phyloP scores from a whole-genome alignment of 768 basidiomycete genomes.

The Podaxis mareebaensis region DNA sequence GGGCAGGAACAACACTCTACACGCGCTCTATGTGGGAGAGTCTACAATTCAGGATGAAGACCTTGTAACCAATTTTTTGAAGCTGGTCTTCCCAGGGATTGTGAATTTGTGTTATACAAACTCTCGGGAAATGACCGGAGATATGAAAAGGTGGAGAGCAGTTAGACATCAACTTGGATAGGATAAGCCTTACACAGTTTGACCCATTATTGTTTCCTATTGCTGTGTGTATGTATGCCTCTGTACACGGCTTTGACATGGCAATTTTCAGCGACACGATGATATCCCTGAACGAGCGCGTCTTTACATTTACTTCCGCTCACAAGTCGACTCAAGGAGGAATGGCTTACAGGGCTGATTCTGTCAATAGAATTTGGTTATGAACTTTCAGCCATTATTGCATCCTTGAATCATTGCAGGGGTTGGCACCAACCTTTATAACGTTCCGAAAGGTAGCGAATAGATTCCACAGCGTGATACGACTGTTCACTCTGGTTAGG shows the following conservation, averaged over 20 bases:
- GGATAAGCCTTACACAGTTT: background rate
- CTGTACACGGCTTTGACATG: background rate
- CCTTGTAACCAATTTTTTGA: background rate
- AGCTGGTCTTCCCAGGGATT: background rate
- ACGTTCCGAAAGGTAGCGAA: too few relatives aligned
- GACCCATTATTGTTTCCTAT: background rate
- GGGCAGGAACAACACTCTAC: background rate
- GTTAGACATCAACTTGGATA: background rate
- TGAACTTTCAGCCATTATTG: too few relatives aligned
- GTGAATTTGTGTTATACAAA: background rate
- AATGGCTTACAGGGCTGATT: too few relatives aligned
- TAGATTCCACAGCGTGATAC: too few relatives aligned
- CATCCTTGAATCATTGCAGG: too few relatives aligned
- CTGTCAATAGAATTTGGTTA: too few relatives aligned
- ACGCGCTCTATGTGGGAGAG: slow-evolving; percentile 1
- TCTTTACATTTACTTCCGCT: too few relatives aligned
- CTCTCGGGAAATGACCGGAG: background rate
- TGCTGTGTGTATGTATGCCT: background rate
- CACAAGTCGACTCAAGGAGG: too few relatives aligned
- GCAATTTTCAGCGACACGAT: too few relatives aligned
- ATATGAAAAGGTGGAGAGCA: slow-evolving; percentile 5
- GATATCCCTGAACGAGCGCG: too few relatives aligned
- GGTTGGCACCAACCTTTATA: too few relatives aligned
- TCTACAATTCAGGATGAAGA: slow-evolving; percentile 1
- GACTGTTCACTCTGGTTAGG: too few relatives aligned